phyloP scores from a whole-genome alignment of 1,284 basidiomycete genomes.

The Ganoderma sinense region DNA sequence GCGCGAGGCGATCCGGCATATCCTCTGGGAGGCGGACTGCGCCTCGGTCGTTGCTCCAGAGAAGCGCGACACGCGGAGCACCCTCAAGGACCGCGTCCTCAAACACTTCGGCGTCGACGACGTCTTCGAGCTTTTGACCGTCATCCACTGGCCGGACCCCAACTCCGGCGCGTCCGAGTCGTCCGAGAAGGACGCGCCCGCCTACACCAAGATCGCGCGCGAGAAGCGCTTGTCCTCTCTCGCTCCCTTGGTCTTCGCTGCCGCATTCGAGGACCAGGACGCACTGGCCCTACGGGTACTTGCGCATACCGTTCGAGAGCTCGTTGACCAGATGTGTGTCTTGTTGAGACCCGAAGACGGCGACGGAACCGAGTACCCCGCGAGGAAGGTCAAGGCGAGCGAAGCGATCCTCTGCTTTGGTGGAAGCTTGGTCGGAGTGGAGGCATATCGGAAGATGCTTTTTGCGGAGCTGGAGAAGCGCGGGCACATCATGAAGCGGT shows the following conservation, averaged over 20 bases:
- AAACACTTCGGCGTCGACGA: conserved; percentile 61
- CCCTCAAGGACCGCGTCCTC: conserved; percentile 49
- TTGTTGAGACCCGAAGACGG: conserved; percentile 52
- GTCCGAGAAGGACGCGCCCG: conserved; percentile 33
- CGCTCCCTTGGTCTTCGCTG: conserved; percentile 74
- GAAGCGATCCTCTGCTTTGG: conserved; percentile 75
- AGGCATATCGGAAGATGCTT: conserved; percentile 65
- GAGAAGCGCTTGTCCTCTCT: conserved; percentile 80
- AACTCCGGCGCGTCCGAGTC: conserved; percentile 24
- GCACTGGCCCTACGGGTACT: conserved; percentile 68
- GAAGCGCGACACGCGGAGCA: conserved; percentile 31
- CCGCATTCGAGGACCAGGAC: conserved; percentile 71
- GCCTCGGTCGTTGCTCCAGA: conserved; percentile 51
- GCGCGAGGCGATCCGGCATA: conserved; percentile 71
- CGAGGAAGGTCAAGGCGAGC: conserved; percentile 56
- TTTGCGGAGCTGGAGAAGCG: conserved; percentile 60
- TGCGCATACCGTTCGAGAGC: conserved; percentile 52
- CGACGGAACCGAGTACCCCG: conserved; percentile 31
- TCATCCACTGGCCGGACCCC: conserved; percentile 66
- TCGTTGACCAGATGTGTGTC: conserved; percentile 68
- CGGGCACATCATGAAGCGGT: conserved; percentile 68
- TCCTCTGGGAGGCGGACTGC: conserved; percentile 64
- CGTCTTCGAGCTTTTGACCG: conserved; percentile 66
- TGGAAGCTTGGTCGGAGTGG: conserved; percentile 72
- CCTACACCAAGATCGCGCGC: conserved; percentile 52